Conservation (phyloP, 75 land plant species). For the Cunninghamia lanceolata region DNA sequence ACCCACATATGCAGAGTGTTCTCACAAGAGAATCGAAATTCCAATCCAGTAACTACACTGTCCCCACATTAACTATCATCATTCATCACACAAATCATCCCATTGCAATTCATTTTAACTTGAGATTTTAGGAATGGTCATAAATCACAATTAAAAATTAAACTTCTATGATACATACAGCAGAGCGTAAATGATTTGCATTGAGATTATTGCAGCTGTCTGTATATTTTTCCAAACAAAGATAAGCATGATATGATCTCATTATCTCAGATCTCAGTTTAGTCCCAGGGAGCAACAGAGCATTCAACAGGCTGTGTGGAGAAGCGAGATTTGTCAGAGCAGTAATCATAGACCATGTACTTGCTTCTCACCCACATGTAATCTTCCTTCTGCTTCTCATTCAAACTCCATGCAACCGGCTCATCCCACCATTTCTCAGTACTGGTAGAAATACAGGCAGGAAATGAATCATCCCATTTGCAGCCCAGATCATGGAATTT, state of each 20-base stretch:
- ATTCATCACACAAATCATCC: too few species aligned
- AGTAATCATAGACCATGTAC: constrained; percentile 71
- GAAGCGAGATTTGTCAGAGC: constrained; percentile 59
- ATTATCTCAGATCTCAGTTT: neutral
- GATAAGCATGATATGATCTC: neutral
- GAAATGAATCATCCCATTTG: constrained; percentile 65
- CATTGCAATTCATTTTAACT: too few species aligned
- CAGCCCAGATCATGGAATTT: constrained; percentile 68
- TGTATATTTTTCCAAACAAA: neutral
- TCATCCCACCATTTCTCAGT: constrained; percentile 72
- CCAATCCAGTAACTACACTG: too few species aligned
- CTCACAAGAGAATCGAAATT: too few species aligned
- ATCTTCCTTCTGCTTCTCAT: constrained; percentile 41
- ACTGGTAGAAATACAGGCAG: constrained; percentile 56
- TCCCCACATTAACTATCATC: too few species aligned
- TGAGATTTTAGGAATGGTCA: too few species aligned
- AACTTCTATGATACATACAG: too few species aligned
- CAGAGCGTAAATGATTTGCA: too few species aligned
- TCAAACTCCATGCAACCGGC: constrained; percentile 55
- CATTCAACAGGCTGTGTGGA: constrained; percentile 65
- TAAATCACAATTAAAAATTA: too few species aligned
- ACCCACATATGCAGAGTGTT: too few species aligned
- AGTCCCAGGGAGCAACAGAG: constrained; percentile 15
- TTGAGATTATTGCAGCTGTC: too few species aligned
- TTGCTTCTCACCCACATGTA: constrained; percentile 63